Percentiles rank a stretch among this genome's conserved stretches.
These are phyloP conservation scores for Fraxinus excelsior DNA, from an alignment of 257 asterid genomes.

Conservation along the genomic window DNA sequence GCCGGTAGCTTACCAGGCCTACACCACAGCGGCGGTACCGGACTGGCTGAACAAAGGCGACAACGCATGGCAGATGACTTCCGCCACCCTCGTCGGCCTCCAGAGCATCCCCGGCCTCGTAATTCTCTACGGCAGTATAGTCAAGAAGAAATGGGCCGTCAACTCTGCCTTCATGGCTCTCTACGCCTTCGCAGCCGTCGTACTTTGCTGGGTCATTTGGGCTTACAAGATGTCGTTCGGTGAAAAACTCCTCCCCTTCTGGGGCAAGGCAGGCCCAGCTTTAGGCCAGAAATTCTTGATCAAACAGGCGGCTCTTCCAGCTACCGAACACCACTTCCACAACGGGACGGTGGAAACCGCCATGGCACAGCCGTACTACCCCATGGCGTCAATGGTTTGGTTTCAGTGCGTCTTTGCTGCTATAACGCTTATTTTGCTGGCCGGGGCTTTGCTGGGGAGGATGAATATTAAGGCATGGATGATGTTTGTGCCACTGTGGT, in stretches of 20 bases:
- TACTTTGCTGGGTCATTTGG: conserved; percentile 62
- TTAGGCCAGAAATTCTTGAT: conserved; percentile 50
- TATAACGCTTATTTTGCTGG: conserved; percentile 46
- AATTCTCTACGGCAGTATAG: conserved; percentile 62
- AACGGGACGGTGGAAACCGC: conserved; percentile 51
- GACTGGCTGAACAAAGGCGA: conserved; percentile 73
- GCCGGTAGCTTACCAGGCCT: conserved; percentile 52
- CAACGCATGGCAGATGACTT: conserved; percentile 69
- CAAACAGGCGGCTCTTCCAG: conserved; percentile 50
- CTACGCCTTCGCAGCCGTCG: conserved; percentile 63
- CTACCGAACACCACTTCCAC: conserved; percentile 35
- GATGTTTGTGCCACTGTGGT: conserved; percentile 72
- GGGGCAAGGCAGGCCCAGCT: conserved; percentile 69
- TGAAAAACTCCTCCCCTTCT: conserved; percentile 54
- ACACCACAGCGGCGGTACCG: conserved; percentile 45
- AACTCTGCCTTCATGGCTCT: conserved; percentile 73
- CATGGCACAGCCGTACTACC: conserved; percentile 43
- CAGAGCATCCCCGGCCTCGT: conserved; percentile 66
- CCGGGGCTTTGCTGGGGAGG: conserved; percentile 62
- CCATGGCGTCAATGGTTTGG: conserved; percentile 71
- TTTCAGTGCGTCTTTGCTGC: conserved; percentile 68
- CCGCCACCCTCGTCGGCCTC: conserved; percentile 65
- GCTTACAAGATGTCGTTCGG: conserved; percentile 68
- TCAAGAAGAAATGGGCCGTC: conserved; percentile 65
- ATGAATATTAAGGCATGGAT: conserved; percentile 71